phyloP scores from a whole-genome alignment of 352 stramenopile species.

The Lagenidium giganteum region DNA sequence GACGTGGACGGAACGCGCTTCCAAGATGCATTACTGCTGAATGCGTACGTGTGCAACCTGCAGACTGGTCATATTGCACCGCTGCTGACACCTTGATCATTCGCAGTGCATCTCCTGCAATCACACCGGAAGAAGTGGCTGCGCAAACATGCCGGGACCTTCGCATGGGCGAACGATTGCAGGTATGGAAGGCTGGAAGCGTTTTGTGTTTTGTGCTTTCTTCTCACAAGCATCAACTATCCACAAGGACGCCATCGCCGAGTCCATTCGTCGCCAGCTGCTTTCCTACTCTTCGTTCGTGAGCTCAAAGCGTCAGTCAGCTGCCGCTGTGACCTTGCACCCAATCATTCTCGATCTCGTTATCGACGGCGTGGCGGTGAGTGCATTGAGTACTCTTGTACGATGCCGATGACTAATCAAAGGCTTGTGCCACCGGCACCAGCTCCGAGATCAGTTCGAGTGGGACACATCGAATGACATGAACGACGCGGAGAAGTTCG shows the following conservation, averaged over 20 bases:
- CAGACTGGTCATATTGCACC: too few species aligned
- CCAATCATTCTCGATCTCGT: constrained; percentile 74
- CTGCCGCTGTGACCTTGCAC: constrained; percentile 27
- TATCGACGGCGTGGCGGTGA: constrained; percentile 54
- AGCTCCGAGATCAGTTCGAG: constrained; percentile 78
- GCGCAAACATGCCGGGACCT: too few species aligned
- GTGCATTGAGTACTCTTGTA: constrained; percentile 6
- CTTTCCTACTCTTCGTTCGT: constrained; percentile 50
- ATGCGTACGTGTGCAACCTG: constrained; percentile 42
- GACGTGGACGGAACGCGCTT: constrained; percentile 69
- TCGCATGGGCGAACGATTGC: too few species aligned
- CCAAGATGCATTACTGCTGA: constrained; percentile 73
- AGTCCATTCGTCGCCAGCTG: constrained; percentile 69
- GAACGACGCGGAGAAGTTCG: constrained; percentile 42
- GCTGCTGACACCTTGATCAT: too few species aligned
- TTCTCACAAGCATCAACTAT: background rate
- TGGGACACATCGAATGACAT: constrained; percentile 67
- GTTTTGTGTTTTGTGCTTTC: too few species aligned
- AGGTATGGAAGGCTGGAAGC: too few species aligned
- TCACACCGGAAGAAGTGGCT: too few species aligned
- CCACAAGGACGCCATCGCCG: constrained; percentile 50
- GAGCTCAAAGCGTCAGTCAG: constrained; percentile 4
- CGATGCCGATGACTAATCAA: background rate
- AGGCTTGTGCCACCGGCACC: background rate
- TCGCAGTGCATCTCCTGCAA: too few species aligned